These are phyloP conservation scores for Plasmodium falciparum DNA, from an alignment of 169 alveolate genomes.

Conservation along the genomic window DNA sequence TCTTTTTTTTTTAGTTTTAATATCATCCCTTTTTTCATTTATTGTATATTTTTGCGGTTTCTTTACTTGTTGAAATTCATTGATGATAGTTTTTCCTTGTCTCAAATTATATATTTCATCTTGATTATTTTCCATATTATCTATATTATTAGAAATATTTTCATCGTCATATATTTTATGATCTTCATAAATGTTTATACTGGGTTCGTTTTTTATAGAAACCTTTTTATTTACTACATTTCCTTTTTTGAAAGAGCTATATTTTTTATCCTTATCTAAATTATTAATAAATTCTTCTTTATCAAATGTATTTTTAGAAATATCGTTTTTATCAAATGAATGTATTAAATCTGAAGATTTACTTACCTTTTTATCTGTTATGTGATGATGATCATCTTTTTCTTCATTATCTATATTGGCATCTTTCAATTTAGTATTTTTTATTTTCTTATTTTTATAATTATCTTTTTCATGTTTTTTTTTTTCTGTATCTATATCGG, in stretches of 20 bases:
- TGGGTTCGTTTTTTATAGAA: slow-evolving; percentile 6
- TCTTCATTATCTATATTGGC: not conserved
- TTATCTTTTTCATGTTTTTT: not conserved
- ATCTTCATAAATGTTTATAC: not conserved
- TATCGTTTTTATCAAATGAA: slow-evolving; percentile 10
- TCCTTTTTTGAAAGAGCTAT: not conserved
- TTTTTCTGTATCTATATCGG: not conserved
- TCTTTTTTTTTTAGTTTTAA: slow-evolving; percentile 14
- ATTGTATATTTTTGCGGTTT: slow-evolving; percentile 1
- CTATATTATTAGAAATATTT: not conserved
- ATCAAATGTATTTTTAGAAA: not conserved
- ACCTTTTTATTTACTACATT: slow-evolving; percentile 7
- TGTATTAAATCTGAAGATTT: slow-evolving; percentile 22
- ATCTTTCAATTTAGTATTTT: not conserved
- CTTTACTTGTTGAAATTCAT: not conserved
- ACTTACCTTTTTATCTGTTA: slow-evolving; percentile 16
- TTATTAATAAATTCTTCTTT: not conserved
- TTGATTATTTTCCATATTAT: not conserved
- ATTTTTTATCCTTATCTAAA: not conserved
- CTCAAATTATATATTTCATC: not conserved
- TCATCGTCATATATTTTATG: not conserved
- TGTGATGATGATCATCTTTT: not conserved
- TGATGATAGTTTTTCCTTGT: not conserved
- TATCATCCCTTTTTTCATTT: not conserved
- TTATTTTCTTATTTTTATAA: not conserved